Base-by-base conservation (phyloP, 1,139 yeast species). In the Taphrina flavorubra region DNA sequence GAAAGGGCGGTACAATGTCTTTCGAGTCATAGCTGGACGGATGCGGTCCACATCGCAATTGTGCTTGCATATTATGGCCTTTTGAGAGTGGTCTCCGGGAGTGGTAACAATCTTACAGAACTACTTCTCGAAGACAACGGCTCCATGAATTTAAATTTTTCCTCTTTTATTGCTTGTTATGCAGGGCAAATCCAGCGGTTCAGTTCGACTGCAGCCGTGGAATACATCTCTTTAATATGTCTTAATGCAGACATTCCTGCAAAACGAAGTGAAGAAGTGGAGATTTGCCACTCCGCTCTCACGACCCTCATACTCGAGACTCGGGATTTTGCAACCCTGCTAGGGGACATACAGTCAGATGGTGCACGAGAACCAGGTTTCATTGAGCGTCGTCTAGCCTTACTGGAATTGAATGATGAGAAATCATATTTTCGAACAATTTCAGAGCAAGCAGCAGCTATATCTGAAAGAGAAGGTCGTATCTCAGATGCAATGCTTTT, bases 391-490 rank as follows among this genome's bases (percentile, higher is more conserved):
- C 88, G 95, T 75, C 85, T 90, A 78, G 78, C 82, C n/a, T 81
- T 94, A 68, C 82, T 94, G 68, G 81, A 83, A 46, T 81, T 94
- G 71, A 80, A 81, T 7, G 83, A 86, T 73, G 84, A 83, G 70
- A 79, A 80, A 56, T 84, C 82, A 69, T 87, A 82, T 74, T 78
- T 91, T 65, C 83, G 84, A 67, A 85, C 86, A 70, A 91, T 94
- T 59, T 87, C 96, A 6, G 96, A 89, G 75, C 86, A 86, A 71
- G 92, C 97, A 37, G 98, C 98, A 1, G 82, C 84, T 65, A 87
- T 86, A 74, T 96, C 98, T 40, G 95, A 90, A 75, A 96, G 91
- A 73, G 98, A 92, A 76, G 98, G 98, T 2, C 84, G 97, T 74
- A 83, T 87, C 5, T 86, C 89, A 71, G 98, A 95, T 76, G 91